Evolutionary conservation across 345 rosid genomes (phyloP).

Genomic region (Melaleuca quinquenervia): DNA sequence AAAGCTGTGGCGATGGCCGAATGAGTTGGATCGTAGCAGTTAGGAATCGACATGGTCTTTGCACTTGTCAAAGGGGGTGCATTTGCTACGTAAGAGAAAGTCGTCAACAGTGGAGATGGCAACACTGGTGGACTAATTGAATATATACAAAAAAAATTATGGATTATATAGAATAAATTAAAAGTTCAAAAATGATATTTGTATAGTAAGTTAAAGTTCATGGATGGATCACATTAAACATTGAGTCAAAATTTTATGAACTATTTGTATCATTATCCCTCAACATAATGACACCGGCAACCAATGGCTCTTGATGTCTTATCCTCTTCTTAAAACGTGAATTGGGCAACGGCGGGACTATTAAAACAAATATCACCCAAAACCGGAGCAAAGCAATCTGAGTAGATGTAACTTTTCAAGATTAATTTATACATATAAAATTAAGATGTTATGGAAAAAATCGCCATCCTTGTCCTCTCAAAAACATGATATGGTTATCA

Average conservation of each 20-base stretch:
- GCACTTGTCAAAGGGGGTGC: not conserved
- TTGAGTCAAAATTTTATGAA: no score
- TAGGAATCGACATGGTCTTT: not conserved
- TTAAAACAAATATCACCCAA: not conserved
- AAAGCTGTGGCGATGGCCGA: not conserved
- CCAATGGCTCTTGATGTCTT: not conserved
- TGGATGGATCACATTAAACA: no score
- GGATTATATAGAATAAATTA: no score
- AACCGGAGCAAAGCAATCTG: not conserved
- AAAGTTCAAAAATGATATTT: no score
- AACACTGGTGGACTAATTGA: constrained; percentile 3
- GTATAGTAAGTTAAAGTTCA: no score
- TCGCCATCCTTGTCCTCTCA: not conserved
- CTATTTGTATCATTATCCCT: no score
- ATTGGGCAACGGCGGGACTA: not conserved
- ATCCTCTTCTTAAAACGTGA: no score
- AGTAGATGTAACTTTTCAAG: no score
- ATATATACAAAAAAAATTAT: no score
- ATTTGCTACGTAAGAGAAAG: constrained; percentile 3
- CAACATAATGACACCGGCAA: no score
- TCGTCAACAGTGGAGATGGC: not conserved
- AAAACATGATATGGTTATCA: not conserved
- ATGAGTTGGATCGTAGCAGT: not conserved
- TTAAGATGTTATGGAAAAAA: not conserved
- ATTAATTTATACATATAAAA: no score